Evolutionary conservation across 495 filamentous ascomycete species (phyloP), one percentile per base, ranked within the genome.

Genomic region (Copromyces sp.): DNA sequence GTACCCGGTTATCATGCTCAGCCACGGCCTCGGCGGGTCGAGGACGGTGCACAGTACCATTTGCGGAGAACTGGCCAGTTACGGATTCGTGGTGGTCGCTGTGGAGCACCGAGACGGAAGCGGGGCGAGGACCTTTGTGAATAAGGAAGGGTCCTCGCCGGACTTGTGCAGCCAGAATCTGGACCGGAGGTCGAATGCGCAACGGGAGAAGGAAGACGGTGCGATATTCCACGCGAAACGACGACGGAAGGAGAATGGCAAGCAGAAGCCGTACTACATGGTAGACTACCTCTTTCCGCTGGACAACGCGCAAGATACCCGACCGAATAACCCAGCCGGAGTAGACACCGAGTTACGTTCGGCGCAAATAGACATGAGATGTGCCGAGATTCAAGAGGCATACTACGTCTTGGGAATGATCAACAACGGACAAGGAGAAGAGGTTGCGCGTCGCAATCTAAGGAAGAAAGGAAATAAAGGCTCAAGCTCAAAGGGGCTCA

Each of bases 91-190:
- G 1, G 89, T 92, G n/a, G 80, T 90, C n/a, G 89, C 88, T 2
- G 78, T 89, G n/a, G 90, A 93, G 71, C 90, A 93, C 73, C 81
- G 90, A 9, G 90, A 92, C 74, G 89, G 89, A 11, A 89, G 87
- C 75, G 86, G 84, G 9, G 89, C 90, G 0, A 83, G 90, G 65
- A 87, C 89, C 0, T 89, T 86, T 76, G 82, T 92, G 72, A 83
- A 80, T 74, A 80, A 81, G 42, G 74, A 72, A 29, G 72, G 53
- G 41, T 71, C 61, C n/a, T 73, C 39, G n/a, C 73, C 59, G 24
- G 76, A 80, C 47, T 35, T 77, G 37, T 74, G 77, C 16, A 74
- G 72, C 42, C 72, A 76, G 17, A 70, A 74, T 4, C 41, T 78
- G 14, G 76, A 78, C 35, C 70, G 70, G 68, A 71, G 61, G 35